Base-by-base conservation (phyloP, 164 flowering plant genomes). In the Aristolochia fimbriata region DNA sequence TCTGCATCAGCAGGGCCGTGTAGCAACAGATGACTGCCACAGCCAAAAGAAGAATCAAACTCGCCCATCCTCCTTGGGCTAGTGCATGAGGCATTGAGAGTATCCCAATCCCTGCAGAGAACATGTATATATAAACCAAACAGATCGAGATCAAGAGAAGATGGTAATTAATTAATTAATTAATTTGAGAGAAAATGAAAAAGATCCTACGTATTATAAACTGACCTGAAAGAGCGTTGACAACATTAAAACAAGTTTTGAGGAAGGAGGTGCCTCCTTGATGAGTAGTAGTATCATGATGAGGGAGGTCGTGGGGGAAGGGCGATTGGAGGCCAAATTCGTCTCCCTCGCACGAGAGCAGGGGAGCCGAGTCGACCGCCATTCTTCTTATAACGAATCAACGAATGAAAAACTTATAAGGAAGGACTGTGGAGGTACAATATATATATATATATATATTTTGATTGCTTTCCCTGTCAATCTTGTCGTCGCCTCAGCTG, bases 81-180 rank as follows among this genome's bases (percentile, higher is more conserved):
- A 82, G 76, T 51, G 96, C 90, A 68, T 72, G 84, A 13, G 96
- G 90, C 31, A 84, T 63, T 47, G 96, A 79, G 14, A 88, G 62
- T 57, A 88, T 78, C 16, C 91, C 96, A 45, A 83, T 81, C 51
- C 96, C 91, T 87, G 77, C 22, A 3, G 3, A 22, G 31, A 25
- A 0, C 11, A 15, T 51, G 20, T 51, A 17, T 21, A 1, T 51
- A 15, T 51, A 11, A 11, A 33, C 3, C 3, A 25, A 56, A 12
- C 25, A 24, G n/a, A 12, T 1, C n/a, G 15, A 53, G 23, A 3
- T 3, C 15, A 1, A 11, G 57, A 3, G 3, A 21, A 24, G 57
- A 20, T n/a, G n/a, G n/a, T n/a, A n/a, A n/a, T n/a, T n/a, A n/a
- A n/a, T n/a, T n/a, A n/a, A n/a, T n/a, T n/a, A n/a, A n/a, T n/a